These are phyloP conservation scores for Blastomyces silverae DNA, from an alignment of 2,329 filamentous ascomycete genomes.

Conservation along the genomic window DNA sequence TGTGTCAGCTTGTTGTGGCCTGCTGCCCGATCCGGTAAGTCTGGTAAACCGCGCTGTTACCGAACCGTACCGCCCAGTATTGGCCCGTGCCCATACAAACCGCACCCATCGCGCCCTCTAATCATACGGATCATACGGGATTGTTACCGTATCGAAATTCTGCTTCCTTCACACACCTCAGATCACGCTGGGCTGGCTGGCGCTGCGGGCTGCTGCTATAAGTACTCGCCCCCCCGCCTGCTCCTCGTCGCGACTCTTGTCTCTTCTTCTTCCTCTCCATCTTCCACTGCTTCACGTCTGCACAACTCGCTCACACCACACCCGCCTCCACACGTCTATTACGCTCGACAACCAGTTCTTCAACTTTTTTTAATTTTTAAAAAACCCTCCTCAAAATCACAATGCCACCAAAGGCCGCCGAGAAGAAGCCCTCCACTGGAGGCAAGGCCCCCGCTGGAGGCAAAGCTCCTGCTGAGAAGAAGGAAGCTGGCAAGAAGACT, in stretches of 20 bases:
- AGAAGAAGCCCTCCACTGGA: conserved; percentile 93
- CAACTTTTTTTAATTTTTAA: conserved; percentile 22
- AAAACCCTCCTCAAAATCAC: conserved; percentile 27
- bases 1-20: conserved; percentile 14
- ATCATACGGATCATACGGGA: conserved; percentile 44
- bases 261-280: conserved; percentile 25
- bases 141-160: conserved; percentile 43
- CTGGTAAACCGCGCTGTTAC: conserved; percentile 12
- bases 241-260: conserved; percentile 31
- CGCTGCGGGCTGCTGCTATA: conserved; percentile 33
- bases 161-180: conserved; percentile 37
- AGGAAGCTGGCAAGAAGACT: conserved; percentile 99
- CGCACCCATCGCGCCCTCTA: conserved; percentile 21
- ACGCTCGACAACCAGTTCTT: neutral
- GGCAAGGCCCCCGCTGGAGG: conserved; percentile 76
- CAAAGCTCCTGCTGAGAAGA: conserved; percentile 89
- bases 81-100: neutral
- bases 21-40: conserved; percentile 20
- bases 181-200: conserved; percentile 40
- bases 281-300: conserved; percentile 29
- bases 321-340: neutral
- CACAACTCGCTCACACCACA: conserved; percentile 21
- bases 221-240: conserved; percentile 40
- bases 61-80: conserved; percentile 13
- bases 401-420: conserved; percentile 97